Evolutionary conservation across 768 basidiomycete genomes (phyloP).

Genomic region (Pisolithus microcarpus): DNA sequence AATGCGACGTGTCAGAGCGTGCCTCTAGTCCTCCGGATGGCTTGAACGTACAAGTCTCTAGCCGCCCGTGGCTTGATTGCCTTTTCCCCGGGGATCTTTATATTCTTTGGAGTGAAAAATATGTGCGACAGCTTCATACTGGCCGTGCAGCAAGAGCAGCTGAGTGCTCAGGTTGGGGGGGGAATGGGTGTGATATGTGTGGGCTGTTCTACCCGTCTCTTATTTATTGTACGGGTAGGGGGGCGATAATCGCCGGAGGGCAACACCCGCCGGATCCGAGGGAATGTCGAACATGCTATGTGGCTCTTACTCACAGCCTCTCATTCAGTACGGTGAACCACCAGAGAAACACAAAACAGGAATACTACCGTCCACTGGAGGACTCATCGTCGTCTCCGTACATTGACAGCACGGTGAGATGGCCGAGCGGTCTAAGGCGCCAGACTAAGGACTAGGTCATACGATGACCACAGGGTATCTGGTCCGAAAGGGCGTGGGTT

Average conservation of each 20-base stretch:
- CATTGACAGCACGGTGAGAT: slow-evolving; percentile 38
- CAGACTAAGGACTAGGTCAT: slow-evolving; percentile 48
- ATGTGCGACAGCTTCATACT: slow-evolving; percentile 39
- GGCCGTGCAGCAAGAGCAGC: neutral
- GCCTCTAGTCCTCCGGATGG: neutral
- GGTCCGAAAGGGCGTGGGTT: slow-evolving; percentile 37
- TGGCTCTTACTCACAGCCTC: neutral
- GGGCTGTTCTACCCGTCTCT: neutral
- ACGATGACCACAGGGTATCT: slow-evolving; percentile 15
- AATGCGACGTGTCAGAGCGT: neutral
- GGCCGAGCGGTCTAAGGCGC: slow-evolving; percentile 89
- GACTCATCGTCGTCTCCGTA: no score
- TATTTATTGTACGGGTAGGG: neutral
- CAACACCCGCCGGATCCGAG: neutral
- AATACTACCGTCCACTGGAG: neutral
- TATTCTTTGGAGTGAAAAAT: slow-evolving; percentile 44
- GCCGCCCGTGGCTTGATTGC: slow-evolving; percentile 18
- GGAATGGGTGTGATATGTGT: neutral
- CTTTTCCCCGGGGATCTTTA: slow-evolving; percentile 43
- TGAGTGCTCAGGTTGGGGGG: neutral
- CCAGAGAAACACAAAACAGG: neutral
- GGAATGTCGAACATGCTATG: neutral
- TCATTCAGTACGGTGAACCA: neutral
- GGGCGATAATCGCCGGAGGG: neutral
- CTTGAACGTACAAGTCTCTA: slow-evolving; percentile 19